phyloP scores from a whole-genome alignment of 306 rosid genomes.

The Gleditsia sinensis region DNA sequence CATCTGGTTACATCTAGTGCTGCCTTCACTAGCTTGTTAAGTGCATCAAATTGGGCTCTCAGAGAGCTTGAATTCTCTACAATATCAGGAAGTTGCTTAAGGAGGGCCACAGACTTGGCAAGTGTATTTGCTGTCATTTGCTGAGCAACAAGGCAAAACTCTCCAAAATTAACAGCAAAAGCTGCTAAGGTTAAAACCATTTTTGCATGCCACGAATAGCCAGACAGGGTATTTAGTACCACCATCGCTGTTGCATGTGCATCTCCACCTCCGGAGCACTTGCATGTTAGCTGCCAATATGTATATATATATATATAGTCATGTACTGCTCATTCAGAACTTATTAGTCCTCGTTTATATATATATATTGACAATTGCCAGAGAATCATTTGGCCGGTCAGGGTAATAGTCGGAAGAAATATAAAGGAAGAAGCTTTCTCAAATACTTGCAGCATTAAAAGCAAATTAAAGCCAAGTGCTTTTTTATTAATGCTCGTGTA shows the following conservation, averaged over 20 bases:
- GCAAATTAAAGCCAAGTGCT: constrained; percentile 3
- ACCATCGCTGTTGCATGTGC: constrained; percentile 68
- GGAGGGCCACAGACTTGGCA: constrained; percentile 78
- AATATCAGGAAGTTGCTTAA: constrained; percentile 68
- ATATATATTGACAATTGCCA: not conserved
- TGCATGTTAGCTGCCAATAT: constrained; percentile 63
- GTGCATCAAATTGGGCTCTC: constrained; percentile 70
- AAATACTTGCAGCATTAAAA: constrained; percentile 8
- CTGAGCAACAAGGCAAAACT: constrained; percentile 82
- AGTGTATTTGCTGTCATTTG: constrained; percentile 54
- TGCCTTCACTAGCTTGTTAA: constrained; percentile 57
- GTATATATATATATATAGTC: not conserved
- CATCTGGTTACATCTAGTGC: constrained; percentile 51
- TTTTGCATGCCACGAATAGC: constrained; percentile 88
- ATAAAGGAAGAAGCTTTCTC: not conserved
- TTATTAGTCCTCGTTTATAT: not conserved
- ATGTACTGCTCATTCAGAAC: not conserved
- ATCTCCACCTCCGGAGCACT: constrained; percentile 71
- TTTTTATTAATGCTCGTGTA: not conserved
- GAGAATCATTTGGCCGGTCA: not conserved
- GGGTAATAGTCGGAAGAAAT: not conserved
- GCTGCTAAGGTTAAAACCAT: constrained; percentile 81
- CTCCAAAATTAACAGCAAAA: constrained; percentile 69
- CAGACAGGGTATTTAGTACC: constrained; percentile 58
- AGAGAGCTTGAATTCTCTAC: constrained; percentile 52